Conservation (phyloP, 2,329 filamentous ascomycete genomes). For the Ophiognomonia clavigignenti-juglandacearum region DNA sequence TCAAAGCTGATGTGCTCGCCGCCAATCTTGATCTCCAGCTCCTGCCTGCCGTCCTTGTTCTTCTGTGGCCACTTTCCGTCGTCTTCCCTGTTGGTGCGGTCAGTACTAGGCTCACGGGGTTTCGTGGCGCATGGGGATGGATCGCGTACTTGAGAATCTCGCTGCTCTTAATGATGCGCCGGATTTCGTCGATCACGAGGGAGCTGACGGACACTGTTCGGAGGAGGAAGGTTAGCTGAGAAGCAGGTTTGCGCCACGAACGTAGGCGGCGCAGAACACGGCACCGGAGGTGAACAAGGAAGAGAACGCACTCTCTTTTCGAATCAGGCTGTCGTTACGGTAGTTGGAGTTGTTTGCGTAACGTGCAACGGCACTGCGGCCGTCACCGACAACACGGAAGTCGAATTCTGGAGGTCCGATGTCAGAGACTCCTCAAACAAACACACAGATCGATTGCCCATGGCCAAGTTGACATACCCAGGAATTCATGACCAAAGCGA, state of each 20-base stretch:
- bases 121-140: background rate
- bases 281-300: background rate
- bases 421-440: conserved; percentile 12
- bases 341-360: conserved; percentile 99
- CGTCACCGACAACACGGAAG: conserved; percentile 87
- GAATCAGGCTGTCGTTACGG: conserved; percentile 94
- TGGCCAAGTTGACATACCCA: conserved; percentile 76
- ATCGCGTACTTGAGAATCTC: conserved; percentile 88
- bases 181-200: conserved; percentile 86
- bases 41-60: conserved; percentile 97
- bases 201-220: conserved; percentile 88
- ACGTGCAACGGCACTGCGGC: conserved; percentile 85
- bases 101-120: background rate
- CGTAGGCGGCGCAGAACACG: too few relatives aligned
- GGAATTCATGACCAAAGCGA: conserved; percentile 95
- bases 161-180: conserved; percentile 92
- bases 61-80: conserved; percentile 98
- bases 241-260: too few relatives aligned
- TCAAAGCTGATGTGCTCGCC: conserved; percentile 98
- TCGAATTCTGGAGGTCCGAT: conserved; percentile 72
- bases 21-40: conserved; percentile 89
- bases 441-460: too few relatives aligned
- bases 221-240: background rate
- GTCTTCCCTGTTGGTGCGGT: conserved; percentile 67
- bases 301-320: conserved; percentile 85